Conservation (phyloP, 2,329 filamentous ascomycete genomes). For the Colletotrichum echinochloae region DNA sequence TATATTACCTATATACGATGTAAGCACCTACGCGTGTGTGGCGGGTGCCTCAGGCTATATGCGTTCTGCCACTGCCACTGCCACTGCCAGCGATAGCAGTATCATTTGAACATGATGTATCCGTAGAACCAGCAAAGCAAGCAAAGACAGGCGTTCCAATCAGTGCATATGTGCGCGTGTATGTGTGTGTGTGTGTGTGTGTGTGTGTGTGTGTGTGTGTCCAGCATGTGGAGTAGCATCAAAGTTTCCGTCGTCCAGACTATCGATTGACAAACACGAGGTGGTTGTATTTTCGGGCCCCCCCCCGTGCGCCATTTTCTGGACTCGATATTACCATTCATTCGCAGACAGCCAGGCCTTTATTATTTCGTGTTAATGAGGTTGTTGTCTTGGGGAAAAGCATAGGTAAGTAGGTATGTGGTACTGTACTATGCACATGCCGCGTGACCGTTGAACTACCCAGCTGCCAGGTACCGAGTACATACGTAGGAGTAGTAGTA, state of each 20-base stretch:
- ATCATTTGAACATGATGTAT: too few species aligned
- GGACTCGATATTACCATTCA: neutral
- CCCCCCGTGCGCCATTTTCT: neutral
- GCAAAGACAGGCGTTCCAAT: constrained; percentile 1
- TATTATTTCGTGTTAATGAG: neutral
- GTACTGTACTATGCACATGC: too few species aligned
- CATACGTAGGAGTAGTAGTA: too few species aligned
- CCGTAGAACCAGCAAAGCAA: too few species aligned
- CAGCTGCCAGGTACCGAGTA: too few species aligned
- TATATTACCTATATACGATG: neutral
- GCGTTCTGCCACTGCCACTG: too few species aligned
- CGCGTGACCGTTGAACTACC: too few species aligned
- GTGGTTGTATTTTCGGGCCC: neutral
- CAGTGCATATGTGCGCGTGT: too few species aligned
- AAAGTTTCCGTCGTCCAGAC: constrained; percentile 13
- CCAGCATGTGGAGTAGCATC: constrained; percentile 1
- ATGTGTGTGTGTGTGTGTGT: too few species aligned
- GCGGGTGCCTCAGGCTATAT: neutral
- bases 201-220: too few species aligned
- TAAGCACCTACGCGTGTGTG: neutral
- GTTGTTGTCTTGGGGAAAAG: neutral
- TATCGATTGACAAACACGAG: constrained; percentile 22
- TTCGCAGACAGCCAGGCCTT: neutral
- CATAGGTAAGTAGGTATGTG: too few species aligned
- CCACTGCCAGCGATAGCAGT: too few species aligned